Evolutionary conservation across 257 asterid species (phyloP), one percentile per base, ranked within the genome.

Genomic region (Vinca minor): DNA sequence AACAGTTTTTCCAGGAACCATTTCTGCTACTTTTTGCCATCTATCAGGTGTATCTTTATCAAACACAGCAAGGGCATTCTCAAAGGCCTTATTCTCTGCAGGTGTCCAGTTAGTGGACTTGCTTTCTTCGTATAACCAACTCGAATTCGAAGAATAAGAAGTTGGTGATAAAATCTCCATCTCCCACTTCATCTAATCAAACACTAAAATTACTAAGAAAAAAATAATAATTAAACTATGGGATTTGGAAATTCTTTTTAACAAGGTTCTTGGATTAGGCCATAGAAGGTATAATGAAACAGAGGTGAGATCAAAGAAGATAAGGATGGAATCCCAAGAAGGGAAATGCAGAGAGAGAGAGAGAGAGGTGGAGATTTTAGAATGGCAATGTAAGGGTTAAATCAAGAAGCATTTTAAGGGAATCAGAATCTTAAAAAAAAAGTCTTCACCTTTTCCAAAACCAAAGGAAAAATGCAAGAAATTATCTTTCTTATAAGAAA

Each of bases 1-100:
- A 20, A 84, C 95, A 1, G 92, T 74, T 64, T 93, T 93, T 13
- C 97, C 96, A 0, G 98, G 97, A 17, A 93, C 98, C 96, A 85
- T 84, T 29, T 74, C 82, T 0, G 98, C 98, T 3, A 93, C 97
- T 59, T 68, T 89, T 62, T 71, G 86, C 98, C 98, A 93, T 53
- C 96, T 80, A 64, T 89, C 93, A 0, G 98, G 98, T 11, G 94
- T 85, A 9, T 78, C 83, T 49, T 85, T 90, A 63, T 93, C 98
- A 76, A 76, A 84, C 74, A 80, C 46, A 0, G 98, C 98, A 25
- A 93, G 88, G 12, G 97, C 97, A 71, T 85, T 85, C 78, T 93
- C 98, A 39, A 93, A 93, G 5, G 83, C 84, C 74, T 93, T 93
- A 81, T 93, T 93, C 73, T 93, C 97, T 3, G 84, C 86, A 0